Conservation (phyloP, 768 basidiomycete genomes). For the Sarcomyxa edulis region DNA sequence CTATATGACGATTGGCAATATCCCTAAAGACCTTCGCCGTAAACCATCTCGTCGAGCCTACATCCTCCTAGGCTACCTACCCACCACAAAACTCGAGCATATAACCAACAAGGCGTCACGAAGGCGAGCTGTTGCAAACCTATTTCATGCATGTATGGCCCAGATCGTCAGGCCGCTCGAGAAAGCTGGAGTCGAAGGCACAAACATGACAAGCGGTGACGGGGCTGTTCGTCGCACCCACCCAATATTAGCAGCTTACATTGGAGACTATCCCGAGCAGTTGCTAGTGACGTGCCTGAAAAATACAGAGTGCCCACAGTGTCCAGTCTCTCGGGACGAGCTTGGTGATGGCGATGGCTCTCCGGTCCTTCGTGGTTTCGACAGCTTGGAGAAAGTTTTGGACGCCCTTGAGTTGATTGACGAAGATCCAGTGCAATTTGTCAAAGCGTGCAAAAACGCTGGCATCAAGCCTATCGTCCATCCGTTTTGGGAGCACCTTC, state of each 20-base stretch:
- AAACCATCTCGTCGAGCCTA: slow-evolving; percentile 25
- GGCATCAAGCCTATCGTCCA: slow-evolving; percentile 12
- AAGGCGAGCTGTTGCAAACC: slow-evolving; percentile 19
- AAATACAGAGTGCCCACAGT: slow-evolving; percentile 22
- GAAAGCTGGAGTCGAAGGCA: slow-evolving; percentile 21
- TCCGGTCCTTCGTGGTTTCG: neutral
- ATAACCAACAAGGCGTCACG: slow-evolving; percentile 21
- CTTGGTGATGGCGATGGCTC: slow-evolving; percentile 8
- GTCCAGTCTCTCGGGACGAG: slow-evolving; percentile 13
- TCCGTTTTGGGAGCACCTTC: slow-evolving; percentile 29
- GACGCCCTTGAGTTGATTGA: slow-evolving; percentile 6
- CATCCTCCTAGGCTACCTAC: slow-evolving; percentile 37
- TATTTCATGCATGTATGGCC: slow-evolving; percentile 31
- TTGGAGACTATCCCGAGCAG: slow-evolving; percentile 37
- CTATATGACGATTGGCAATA: slow-evolving; percentile 37
- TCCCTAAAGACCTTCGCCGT: slow-evolving; percentile 23
- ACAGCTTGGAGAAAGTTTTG: slow-evolving; percentile 5
- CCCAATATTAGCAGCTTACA: slow-evolving; percentile 31
- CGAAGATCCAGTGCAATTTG: slow-evolving; percentile 2
- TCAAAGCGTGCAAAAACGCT: slow-evolving; percentile 4
- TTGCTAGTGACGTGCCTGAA: slow-evolving; percentile 21
- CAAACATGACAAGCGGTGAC: slow-evolving; percentile 25
- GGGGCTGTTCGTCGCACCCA: slow-evolving; percentile 21
- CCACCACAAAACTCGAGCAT: slow-evolving; percentile 26
- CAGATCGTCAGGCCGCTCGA: slow-evolving; percentile 23